A percentile compares a stretch with the other conserved stretches of the same genome.
Conservation (phyloP, 345 rosid species). For the Eucalyptus sideroxylon region DNA sequence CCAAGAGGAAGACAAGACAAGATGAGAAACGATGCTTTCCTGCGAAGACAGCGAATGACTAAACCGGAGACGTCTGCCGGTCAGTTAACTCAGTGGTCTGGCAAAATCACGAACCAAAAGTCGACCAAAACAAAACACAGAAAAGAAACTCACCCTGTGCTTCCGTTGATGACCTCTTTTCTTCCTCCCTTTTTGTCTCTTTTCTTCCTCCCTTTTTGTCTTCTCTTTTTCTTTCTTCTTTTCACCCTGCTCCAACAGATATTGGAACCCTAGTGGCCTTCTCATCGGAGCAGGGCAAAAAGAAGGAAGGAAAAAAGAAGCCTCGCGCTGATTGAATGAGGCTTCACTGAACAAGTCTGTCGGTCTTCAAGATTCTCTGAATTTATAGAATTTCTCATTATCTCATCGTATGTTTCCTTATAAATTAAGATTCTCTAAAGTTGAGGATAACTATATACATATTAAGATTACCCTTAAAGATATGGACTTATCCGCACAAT, state of each 20-base stretch:
- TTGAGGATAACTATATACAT: not conserved
- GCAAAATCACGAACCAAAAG: not conserved
- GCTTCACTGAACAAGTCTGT: not conserved
- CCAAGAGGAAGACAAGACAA: no score
- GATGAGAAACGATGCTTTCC: no score
- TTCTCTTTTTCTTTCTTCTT: not conserved
- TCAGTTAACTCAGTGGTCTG: no score
- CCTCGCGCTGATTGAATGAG: not conserved
- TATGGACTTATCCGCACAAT: not conserved
- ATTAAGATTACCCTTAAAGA: not conserved
- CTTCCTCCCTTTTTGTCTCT: no score
- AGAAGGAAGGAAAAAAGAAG: not conserved
- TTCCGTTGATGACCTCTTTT: not conserved
- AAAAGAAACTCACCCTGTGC: not conserved
- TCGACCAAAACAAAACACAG: not conserved
- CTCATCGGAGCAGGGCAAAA: not conserved
- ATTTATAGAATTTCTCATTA: no score
- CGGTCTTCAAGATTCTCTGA: not conserved
- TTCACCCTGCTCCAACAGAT: not conserved
- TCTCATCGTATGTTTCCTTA: not conserved
- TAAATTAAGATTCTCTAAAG: not conserved
- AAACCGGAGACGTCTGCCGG: no score
- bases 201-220: not conserved
- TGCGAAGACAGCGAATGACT: no score
- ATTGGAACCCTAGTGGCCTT: not conserved